Conservation (phyloP, 2,329 filamentous ascomycete species). For the Xylaria digitata region DNA sequence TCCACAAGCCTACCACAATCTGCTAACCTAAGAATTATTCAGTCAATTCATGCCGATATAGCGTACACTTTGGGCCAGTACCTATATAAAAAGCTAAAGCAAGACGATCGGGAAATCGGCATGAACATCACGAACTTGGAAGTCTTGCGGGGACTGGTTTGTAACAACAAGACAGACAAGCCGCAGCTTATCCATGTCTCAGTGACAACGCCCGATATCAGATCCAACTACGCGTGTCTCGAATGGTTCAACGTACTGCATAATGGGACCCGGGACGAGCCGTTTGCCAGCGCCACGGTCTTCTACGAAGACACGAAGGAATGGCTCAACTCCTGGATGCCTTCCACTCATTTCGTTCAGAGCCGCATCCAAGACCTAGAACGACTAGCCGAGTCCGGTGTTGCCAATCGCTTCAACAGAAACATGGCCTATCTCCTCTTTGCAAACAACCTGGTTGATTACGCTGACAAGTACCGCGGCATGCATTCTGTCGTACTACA, state of each 20-base stretch:
- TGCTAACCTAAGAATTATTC: no score
- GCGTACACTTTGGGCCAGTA: conserved; percentile 53
- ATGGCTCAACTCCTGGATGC: conserved; percentile 68
- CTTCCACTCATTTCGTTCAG: conserved; percentile 67
- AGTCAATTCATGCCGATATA: no score
- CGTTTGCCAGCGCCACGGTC: conserved; percentile 63
- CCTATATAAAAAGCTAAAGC: conserved; percentile 63
- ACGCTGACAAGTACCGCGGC: conserved; percentile 52
- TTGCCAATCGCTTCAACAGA: conserved; percentile 69
- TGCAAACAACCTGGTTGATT: conserved; percentile 52
- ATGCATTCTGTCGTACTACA: conserved; percentile 56
- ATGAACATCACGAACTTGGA: conserved; percentile 55
- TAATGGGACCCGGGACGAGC: conserved; percentile 50
- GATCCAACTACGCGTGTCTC: conserved; percentile 54
- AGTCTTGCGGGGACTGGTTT: conserved; percentile 52
- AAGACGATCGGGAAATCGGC: conserved; percentile 53
- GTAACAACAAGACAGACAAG: conserved; percentile 45
- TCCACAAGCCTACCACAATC: not conserved
- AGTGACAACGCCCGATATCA: conserved; percentile 55
- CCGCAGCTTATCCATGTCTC: conserved; percentile 51
- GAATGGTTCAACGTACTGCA: conserved; percentile 51
- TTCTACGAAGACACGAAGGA: conserved; percentile 61
- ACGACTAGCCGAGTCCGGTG: conserved; percentile 64
- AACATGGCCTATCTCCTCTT: conserved; percentile 71
- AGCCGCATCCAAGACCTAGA: conserved; percentile 58